phyloP scores from a whole-genome alignment of 2,329 filamentous ascomycete species.

The Sarocladiaceae sp. region DNA sequence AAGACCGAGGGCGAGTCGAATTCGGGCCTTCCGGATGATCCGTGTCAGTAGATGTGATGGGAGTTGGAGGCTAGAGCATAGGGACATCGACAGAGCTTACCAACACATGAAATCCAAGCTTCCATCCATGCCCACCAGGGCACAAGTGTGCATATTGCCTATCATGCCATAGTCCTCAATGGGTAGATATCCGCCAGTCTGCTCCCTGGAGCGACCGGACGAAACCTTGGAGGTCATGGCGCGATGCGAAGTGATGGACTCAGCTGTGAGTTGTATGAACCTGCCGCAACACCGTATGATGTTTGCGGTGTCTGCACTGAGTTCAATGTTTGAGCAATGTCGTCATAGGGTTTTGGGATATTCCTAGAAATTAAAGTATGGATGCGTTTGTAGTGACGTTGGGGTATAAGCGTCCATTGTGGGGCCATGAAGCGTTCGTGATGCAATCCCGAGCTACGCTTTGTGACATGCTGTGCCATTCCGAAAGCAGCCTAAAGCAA shows the following conservation, averaged over 20 bases:
- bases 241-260: not conserved
- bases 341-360: too few relatives aligned
- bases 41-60: not conserved
- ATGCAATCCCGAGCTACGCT: not conserved
- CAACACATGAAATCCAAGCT: conserved; percentile 77
- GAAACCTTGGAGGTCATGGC: conserved; percentile 20
- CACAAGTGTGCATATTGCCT: conserved; percentile 76
- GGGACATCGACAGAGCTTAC: conserved; percentile 32
- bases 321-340: too few relatives aligned
- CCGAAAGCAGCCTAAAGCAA: too few relatives aligned
- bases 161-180: conserved; percentile 79
- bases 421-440: conserved; percentile 4
- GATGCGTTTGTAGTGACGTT: too few relatives aligned
- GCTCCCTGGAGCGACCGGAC: conserved; percentile 26
- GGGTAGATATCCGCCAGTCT: conserved; percentile 47
- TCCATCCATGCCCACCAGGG: conserved; percentile 69
- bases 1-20: conserved; percentile 77
- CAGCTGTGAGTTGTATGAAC: too few relatives aligned
- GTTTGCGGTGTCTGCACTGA: too few relatives aligned
- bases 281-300: too few relatives aligned
- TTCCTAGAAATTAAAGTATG: too few relatives aligned
- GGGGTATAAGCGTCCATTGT: not conserved
- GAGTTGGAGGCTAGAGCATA: not conserved
- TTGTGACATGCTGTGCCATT: too few relatives aligned
- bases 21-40: conserved; percentile 52